phyloP scores from a whole-genome alignment of 2,329 filamentous ascomycete genomes.

The Penicillium sp. region DNA sequence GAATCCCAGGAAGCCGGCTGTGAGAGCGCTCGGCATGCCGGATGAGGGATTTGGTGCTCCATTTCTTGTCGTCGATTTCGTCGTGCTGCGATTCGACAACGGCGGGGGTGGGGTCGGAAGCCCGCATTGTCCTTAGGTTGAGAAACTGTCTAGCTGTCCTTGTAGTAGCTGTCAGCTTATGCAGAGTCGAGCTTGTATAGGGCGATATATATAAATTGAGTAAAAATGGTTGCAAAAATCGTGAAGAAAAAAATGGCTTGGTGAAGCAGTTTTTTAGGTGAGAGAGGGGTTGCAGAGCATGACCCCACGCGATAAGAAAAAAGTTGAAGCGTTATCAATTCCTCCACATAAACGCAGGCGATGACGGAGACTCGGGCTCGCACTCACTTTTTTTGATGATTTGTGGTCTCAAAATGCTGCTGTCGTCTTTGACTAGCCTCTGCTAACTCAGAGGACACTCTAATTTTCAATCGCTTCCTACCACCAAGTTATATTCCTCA shows the following conservation, averaged over 20 bases:
- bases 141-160: background rate
- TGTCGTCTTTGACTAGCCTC: too few species aligned
- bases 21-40: constrained; percentile 54
- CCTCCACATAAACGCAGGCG: background rate
- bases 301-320: constrained; percentile 5
- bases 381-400: background rate
- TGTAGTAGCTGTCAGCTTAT: background rate
- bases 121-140: constrained; percentile 16
- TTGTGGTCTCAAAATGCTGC: too few species aligned
- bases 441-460: background rate
- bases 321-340: constrained; percentile 1
- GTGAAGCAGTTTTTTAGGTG: background rate
- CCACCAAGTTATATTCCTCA: background rate
- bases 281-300: constrained; percentile 6
- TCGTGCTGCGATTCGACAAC: background rate
- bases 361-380: background rate
- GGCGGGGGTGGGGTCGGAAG: constrained; percentile 2
- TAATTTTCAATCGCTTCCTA: background rate
- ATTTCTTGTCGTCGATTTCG: constrained; percentile 29
- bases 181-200: background rate
- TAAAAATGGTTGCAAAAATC: background rate
- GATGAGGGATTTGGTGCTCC: constrained; percentile 37
- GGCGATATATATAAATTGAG: background rate
- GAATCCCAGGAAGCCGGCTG: constrained; percentile 58
- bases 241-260: background rate